phyloP scores from a whole-genome alignment of 495 filamentous ascomycete species.

The Terfezia claveryi region DNA sequence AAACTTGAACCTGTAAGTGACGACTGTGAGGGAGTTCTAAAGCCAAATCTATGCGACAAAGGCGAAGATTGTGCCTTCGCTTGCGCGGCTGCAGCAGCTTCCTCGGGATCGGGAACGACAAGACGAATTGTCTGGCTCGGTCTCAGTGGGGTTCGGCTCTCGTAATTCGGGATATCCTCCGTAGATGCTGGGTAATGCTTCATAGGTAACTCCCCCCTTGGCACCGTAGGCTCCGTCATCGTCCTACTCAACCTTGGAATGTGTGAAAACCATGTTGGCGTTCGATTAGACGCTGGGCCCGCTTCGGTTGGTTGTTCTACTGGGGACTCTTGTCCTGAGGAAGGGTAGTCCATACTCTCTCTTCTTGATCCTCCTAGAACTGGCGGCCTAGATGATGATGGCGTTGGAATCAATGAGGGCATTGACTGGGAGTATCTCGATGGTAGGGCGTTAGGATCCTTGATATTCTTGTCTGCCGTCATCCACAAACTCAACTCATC shows the following conservation, averaged over 20 bases:
- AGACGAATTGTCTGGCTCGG: background rate
- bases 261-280: background rate
- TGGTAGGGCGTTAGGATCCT: background rate
- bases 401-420: background rate
- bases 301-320: background rate
- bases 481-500: background rate
- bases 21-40: background rate
- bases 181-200: background rate
- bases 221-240: background rate
- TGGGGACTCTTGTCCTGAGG: background rate
- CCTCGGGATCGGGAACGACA: background rate
- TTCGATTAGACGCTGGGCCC: background rate
- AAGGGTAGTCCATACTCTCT: background rate
- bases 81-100: background rate
- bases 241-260: background rate
- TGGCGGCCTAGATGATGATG: background rate
- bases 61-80: background rate
- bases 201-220: background rate
- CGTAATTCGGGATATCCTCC: background rate
- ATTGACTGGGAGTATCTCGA: background rate
- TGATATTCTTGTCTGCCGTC: background rate
- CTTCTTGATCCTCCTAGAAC: background rate
- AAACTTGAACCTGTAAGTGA: background rate
- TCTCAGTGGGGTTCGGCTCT: background rate
- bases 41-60: background rate